Base-by-base conservation (phyloP, 2,329 filamentous ascomycete species). In the Ceratocystis ficicola region DNA sequence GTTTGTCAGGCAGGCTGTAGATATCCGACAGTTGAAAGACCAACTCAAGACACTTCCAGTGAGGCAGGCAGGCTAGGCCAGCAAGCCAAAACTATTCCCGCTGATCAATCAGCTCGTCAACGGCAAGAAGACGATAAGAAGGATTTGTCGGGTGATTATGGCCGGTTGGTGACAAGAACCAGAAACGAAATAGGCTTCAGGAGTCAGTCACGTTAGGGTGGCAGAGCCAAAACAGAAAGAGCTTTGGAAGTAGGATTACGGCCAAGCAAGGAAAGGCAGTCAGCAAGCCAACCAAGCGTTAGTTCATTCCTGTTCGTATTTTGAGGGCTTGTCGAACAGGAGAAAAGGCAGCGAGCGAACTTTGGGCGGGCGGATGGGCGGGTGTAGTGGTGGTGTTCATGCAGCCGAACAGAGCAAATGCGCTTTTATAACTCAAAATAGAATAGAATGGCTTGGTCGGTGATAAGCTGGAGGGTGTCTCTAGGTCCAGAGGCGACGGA, bases 131-230 rank as follows among this genome's bases (percentile, higher is more conserved):
- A 50, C 6, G 6, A 50, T 4, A 20, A 22, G 7, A 0, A 25
- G 22, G 5, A 50, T 1, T 50, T 10, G 48, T 20, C 36, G 36
- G 36, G 36, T 15, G 10, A 41, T 50, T 20, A 50, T 50, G 48
- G 52, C 12, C 52, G 22, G 25, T 57, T 17, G 52, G 20, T 57
- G 22, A 28, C 17, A 4, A 57, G 52, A 57, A 30, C 8, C 52
- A 57, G 52, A 57, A 57, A 57, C 25, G 28, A 30, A 30, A 7
- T 6, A 57, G 52, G 28, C 52, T 57, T 57, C 52, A 57, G 52
- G 17, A 30, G 25, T 30, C 22, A 28, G 52, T 57, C 52, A 57
- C 52, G 52, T 20, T 25, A 25, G 25, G 52, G 25, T 28, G 30
- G 52, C 12, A 57, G 52, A 57, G 22, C 52, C 30, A 20, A 57